A percentile compares a stretch with the other conserved stretches of the same genome.
Evolutionary conservation across 148 eudicot genomes (phyloP).

Genomic region (Nepenthes mirabilis): DNA sequence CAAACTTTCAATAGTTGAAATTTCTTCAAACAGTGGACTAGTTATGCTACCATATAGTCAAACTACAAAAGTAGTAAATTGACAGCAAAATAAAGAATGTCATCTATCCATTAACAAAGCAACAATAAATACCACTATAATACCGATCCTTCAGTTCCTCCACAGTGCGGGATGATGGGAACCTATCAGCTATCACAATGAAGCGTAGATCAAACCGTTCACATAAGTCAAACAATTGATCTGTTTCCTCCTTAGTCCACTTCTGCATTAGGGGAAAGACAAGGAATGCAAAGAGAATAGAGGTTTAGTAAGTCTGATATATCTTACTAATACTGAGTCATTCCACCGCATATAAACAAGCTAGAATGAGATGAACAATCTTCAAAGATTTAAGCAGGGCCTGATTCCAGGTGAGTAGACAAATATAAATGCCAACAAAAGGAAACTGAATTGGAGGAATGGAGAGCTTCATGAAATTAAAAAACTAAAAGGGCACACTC

Average conservation of each 20-base stretch:
- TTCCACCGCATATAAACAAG: too few relatives aligned
- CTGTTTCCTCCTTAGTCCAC: conserved; percentile 95
- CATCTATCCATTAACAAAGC: background rate
- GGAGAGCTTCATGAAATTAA: background rate
- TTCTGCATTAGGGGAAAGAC: conserved; percentile 19
- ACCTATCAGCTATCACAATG: conserved; percentile 69
- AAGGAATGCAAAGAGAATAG: background rate
- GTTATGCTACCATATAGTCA: conserved; percentile 2
- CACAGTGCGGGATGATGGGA: conserved; percentile 58
- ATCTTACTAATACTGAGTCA: too few relatives aligned
- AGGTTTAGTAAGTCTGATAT: too few relatives aligned
- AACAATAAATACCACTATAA: conserved; percentile 50
- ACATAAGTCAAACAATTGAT: conserved; percentile 76
- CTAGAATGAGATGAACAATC: background rate
- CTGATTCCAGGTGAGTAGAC: background rate
- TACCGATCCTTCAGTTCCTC: conserved; percentile 91
- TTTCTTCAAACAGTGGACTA: background rate
- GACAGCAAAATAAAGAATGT: background rate
- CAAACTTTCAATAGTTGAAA: background rate
- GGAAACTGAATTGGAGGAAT: background rate
- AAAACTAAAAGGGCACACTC: too few relatives aligned
- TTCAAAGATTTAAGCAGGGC: conserved; percentile 2
- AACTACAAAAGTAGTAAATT: background rate
- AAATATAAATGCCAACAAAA: background rate
- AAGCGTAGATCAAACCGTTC: conserved; percentile 82